These are phyloP conservation scores for Lactarius indigo DNA, from an alignment of 768 basidiomycete genomes.

Conservation along the genomic window DNA sequence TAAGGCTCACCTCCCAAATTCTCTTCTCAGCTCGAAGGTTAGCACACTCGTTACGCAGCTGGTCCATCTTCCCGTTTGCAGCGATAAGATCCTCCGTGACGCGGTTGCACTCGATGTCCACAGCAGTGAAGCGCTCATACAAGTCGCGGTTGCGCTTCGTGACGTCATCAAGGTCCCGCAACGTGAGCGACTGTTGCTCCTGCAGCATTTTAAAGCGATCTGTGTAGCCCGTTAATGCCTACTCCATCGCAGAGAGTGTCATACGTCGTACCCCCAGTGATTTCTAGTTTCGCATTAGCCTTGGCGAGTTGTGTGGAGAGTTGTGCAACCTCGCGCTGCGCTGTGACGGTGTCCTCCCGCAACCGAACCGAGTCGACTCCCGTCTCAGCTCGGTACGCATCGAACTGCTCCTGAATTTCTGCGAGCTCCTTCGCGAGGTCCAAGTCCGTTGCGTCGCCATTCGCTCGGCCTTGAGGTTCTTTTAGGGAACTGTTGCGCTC, in stretches of 20 bases:
- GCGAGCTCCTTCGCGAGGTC: conserved; percentile 59
- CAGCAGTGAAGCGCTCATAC: conserved; percentile 66
- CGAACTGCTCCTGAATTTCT: conserved; percentile 76
- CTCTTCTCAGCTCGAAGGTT: conserved; percentile 92
- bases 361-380: conserved; percentile 68
- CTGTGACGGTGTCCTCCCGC: conserved; percentile 61
- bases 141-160: conserved; percentile 67
- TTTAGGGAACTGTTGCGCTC: conserved; percentile 34
- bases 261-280: conserved; percentile 57
- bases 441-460: conserved; percentile 19
- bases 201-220: conserved; percentile 70
- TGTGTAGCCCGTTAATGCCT: conserved; percentile 29
- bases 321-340: conserved; percentile 67
- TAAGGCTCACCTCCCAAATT: conserved; percentile 74
- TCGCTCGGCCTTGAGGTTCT: conserved; percentile 28
- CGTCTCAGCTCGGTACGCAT: conserved; percentile 76
- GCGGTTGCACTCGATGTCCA: conserved; percentile 72
- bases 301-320: conserved; percentile 71
- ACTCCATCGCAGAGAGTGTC: background rate
- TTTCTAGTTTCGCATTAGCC: conserved; percentile 78
- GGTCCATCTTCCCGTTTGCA: conserved; percentile 61
- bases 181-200: conserved; percentile 61
- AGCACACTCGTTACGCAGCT: conserved; percentile 78
- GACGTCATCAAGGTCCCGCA: conserved; percentile 61
- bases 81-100: conserved; percentile 62